Evolutionary conservation across 768 basidiomycete species (phyloP).

Genomic region (Leccinum barrowsii): DNA sequence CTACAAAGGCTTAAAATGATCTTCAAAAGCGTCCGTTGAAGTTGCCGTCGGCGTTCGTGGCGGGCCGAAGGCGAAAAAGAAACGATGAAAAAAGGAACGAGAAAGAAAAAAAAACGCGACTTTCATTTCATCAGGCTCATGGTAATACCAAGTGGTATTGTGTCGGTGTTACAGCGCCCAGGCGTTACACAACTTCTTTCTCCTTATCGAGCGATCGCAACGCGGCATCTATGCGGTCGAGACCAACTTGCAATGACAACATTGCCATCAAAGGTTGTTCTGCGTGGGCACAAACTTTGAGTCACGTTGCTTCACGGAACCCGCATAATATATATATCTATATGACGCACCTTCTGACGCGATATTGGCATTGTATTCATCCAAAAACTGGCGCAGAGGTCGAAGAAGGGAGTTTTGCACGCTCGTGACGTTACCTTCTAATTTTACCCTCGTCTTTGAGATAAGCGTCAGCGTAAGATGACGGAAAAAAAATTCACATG

Average conservation of each 20-base stretch:
- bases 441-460: conserved; percentile 50
- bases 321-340: not conserved
- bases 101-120: not conserved
- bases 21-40: conserved; percentile 1
- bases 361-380: conserved; percentile 27
- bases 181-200: not conserved
- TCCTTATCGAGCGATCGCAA: conserved; percentile 22
- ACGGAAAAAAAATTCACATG: not conserved
- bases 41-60: not conserved
- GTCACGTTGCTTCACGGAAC: not conserved
- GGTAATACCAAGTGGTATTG: not conserved
- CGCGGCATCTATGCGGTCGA: conserved; percentile 48
- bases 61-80: not conserved
- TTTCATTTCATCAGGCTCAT: conserved; percentile 13
- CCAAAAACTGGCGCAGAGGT: conserved; percentile 41
- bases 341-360: conserved; percentile 27
- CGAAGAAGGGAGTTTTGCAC: conserved; percentile 44
- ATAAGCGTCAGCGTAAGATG: conserved; percentile 1
- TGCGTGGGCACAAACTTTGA: conserved; percentile 4
- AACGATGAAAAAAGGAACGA: not conserved
- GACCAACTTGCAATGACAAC: conserved; percentile 42
- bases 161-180: not conserved
- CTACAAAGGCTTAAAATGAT: not conserved
- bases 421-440: conserved; percentile 39
- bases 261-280: conserved; percentile 29